These are phyloP conservation scores for Calonectria multiphialidica DNA, from an alignment of 2,329 filamentous ascomycete species.

Conservation along the genomic window DNA sequence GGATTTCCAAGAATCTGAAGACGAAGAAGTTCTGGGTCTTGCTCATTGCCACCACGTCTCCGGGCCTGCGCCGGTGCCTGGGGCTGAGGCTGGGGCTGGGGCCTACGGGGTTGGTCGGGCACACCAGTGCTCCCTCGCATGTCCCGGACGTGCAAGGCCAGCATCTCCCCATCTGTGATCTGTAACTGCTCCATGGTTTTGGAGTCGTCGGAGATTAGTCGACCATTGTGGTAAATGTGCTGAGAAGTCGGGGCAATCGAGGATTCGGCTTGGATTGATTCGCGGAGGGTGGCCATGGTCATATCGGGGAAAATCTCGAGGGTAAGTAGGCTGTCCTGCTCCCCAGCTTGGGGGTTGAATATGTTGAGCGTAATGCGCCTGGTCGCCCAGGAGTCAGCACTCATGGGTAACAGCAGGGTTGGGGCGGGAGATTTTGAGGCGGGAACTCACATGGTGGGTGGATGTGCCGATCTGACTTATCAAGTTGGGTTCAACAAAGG, in stretches of 20 bases:
- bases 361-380: slow-evolving; percentile 93
- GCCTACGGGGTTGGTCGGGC: slow-evolving; percentile 50
- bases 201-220: slow-evolving; percentile 79
- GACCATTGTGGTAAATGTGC: slow-evolving; percentile 91
- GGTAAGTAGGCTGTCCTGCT: slow-evolving; percentile 81
- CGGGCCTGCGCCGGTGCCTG: slow-evolving; percentile 39
- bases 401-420: slow-evolving; percentile 7
- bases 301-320: slow-evolving; percentile 87
- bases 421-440: not conserved
- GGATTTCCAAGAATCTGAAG: slow-evolving; percentile 87
- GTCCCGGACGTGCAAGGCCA: slow-evolving; percentile 84
- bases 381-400: slow-evolving; percentile 33
- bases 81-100: slow-evolving; percentile 25
- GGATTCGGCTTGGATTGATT: slow-evolving; percentile 87
- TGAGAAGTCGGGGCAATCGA: slow-evolving; percentile 79
- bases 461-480: not conserved
- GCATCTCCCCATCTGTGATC: slow-evolving; percentile 91
- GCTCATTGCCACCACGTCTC: slow-evolving; percentile 51
- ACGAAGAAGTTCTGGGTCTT: slow-evolving; percentile 85
- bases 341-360: slow-evolving; percentile 76
- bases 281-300: slow-evolving; percentile 87
- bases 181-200: slow-evolving; percentile 86
- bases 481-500: slow-evolving; percentile 1
- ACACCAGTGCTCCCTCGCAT: slow-evolving; percentile 63
- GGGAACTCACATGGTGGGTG: slow-evolving; percentile 37